phyloP scores from a whole-genome alignment of 2,329 filamentous ascomycete species.

The Chaetomiaceae sp. region DNA sequence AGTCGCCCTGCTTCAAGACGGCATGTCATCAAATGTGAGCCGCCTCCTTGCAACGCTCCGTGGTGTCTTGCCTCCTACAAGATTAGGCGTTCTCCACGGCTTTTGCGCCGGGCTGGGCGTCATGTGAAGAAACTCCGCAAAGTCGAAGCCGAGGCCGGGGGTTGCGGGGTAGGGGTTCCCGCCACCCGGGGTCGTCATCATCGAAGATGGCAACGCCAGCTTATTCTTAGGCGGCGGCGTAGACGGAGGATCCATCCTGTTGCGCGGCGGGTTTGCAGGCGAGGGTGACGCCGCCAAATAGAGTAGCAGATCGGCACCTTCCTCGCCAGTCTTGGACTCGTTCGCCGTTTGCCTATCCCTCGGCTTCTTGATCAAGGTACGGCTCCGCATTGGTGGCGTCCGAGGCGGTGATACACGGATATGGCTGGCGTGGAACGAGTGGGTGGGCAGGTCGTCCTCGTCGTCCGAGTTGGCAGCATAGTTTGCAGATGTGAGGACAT shows the following conservation, averaged over 20 bases:
- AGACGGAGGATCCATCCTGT: slow-evolving; percentile 63
- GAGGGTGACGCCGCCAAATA: slow-evolving; percentile 91
- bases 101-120: slow-evolving; percentile 92
- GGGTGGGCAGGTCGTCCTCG: slow-evolving; percentile 77
- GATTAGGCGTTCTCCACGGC: slow-evolving; percentile 76
- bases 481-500: slow-evolving; percentile 55
- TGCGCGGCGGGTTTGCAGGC: slow-evolving; percentile 59
- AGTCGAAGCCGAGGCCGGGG: slow-evolving; percentile 81
- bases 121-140: slow-evolving; percentile 95
- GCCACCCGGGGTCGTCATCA: slow-evolving; percentile 82
- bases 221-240: slow-evolving; percentile 70
- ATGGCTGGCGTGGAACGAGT: slow-evolving; percentile 64
- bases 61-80: slow-evolving; percentile 48
- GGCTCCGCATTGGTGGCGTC: slow-evolving; percentile 67
- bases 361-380: slow-evolving; percentile 44
- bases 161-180: slow-evolving; percentile 66
- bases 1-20: slow-evolving; percentile 12
- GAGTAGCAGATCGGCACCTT: slow-evolving; percentile 74
- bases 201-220: slow-evolving; percentile 70
- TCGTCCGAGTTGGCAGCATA: slow-evolving; percentile 67
- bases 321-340: slow-evolving; percentile 57
- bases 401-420: slow-evolving; percentile 76
- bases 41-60: slow-evolving; percentile 66
- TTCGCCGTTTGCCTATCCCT: slow-evolving; percentile 49
- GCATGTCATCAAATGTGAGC: slow-evolving; percentile 71